Evolutionary conservation across 495 filamentous ascomycete species (phyloP).

Genomic region (Xylaria nigripes): DNA sequence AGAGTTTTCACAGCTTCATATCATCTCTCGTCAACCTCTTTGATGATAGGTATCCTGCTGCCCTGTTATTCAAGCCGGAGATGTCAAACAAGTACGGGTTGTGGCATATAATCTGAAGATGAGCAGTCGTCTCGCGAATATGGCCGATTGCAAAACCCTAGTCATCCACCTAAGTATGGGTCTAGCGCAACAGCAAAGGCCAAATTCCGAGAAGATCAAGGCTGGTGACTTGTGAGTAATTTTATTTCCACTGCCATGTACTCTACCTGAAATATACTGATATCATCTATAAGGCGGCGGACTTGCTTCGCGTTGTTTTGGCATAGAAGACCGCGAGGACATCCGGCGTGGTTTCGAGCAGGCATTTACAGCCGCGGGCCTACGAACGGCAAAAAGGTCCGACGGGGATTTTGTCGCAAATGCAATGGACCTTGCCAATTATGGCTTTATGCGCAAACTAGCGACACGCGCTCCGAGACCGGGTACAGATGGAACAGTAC

Average conservation of each 20-base stretch:
- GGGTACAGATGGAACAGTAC: constrained; percentile 28
- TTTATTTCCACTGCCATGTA: constrained; percentile 7
- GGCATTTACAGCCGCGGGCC: constrained; percentile 31
- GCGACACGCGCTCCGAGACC: constrained; percentile 23
- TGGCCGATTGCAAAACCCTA: constrained; percentile 37
- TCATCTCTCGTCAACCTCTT: not conserved
- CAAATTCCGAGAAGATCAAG: constrained; percentile 37
- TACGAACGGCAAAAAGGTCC: constrained; percentile 20
- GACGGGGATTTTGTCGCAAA: constrained; percentile 23
- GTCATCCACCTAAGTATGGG: constrained; percentile 38
- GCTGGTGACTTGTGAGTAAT: constrained; percentile 30
- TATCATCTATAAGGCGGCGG: constrained; percentile 14
- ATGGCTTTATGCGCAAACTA: constrained; percentile 28
- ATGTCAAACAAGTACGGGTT: constrained; percentile 33
- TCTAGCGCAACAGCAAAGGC: constrained; percentile 36
- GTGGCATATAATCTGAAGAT: constrained; percentile 39
- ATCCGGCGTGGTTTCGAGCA: constrained; percentile 37
- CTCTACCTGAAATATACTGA: not conserved
- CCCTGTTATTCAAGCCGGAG: constrained; percentile 24
- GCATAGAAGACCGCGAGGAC: constrained; percentile 35
- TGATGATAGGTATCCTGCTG: constrained; percentile 10
- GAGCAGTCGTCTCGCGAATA: constrained; percentile 33
- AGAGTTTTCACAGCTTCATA: not conserved
- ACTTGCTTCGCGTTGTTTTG: constrained; percentile 33
- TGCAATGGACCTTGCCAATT: constrained; percentile 22